Percentiles rank a stretch among this genome's conserved stretches.
Conservation (phyloP, 345 rosid species). For the Brassica nigra region DNA sequence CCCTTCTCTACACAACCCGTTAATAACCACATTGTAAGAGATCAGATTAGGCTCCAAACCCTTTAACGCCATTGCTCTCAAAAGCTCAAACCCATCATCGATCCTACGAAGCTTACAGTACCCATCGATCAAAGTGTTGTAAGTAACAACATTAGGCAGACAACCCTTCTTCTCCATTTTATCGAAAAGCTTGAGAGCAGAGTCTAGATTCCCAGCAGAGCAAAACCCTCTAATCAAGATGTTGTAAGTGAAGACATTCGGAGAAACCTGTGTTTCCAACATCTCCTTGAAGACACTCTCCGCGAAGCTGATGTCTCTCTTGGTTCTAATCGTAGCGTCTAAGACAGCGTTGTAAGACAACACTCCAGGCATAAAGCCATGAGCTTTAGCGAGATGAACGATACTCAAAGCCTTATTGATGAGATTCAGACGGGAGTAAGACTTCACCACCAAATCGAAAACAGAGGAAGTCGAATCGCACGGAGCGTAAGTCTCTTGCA, state of each 20-base stretch:
- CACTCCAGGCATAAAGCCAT: constrained; percentile 94
- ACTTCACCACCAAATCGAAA: constrained; percentile 81
- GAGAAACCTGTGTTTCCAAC: constrained; percentile 57
- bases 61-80: constrained; percentile 60
- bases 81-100: constrained; percentile 57
- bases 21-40: constrained; percentile 70
- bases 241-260: constrained; percentile 84
- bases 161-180: constrained; percentile 72
- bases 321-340: constrained; percentile 69
- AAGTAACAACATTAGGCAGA: constrained; percentile 82
- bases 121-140: constrained; percentile 73
- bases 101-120: constrained; percentile 61
- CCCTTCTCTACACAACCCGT: constrained; percentile 78
- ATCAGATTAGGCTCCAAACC: constrained; percentile 82
- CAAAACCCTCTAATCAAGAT: constrained; percentile 83
- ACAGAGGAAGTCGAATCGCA: constrained; percentile 81
- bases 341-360: constrained; percentile 79
- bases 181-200: constrained; percentile 54
- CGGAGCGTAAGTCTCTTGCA: constrained; percentile 59
- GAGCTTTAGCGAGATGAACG: constrained; percentile 55
- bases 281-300: constrained; percentile 64
- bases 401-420: constrained; percentile 64
- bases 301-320: constrained; percentile 50
- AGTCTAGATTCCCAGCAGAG: constrained; percentile 65
- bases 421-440: constrained; percentile 63